Conservation (phyloP, 2,329 filamentous ascomycete genomes). For the Alternaria brassicicola region DNA sequence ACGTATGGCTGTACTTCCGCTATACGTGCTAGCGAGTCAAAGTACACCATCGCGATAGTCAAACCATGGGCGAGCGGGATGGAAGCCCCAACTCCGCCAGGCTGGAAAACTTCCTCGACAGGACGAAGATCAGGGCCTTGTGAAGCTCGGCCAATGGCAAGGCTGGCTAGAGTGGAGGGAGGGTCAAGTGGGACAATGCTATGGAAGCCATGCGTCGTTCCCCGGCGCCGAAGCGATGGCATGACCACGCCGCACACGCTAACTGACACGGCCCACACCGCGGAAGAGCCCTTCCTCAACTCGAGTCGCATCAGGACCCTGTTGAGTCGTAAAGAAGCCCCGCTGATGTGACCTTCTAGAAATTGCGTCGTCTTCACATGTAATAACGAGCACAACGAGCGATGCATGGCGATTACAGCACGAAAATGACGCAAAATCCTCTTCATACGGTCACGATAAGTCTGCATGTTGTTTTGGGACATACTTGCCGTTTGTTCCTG, state of each 20-base stretch:
- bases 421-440: conserved; percentile 12
- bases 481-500: conserved; percentile 28
- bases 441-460: conserved; percentile 31
- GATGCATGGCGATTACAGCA: conserved; percentile 1
- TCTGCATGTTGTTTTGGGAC: conserved; percentile 16
- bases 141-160: conserved; percentile 44
- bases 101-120: conserved; percentile 32
- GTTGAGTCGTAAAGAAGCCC: conserved; percentile 33
- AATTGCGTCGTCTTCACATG: conserved; percentile 24
- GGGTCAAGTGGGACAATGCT: conserved; percentile 31
- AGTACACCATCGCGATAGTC: conserved; percentile 14
- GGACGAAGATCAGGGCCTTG: conserved; percentile 45
- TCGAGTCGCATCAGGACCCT: conserved; percentile 41
- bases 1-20: conserved; percentile 14
- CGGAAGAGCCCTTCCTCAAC: conserved; percentile 33
- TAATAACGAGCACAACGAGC: conserved; percentile 9
- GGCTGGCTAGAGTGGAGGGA: conserved; percentile 42
- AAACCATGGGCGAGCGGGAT: conserved; percentile 24
- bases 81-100: conserved; percentile 35
- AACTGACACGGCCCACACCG: conserved; percentile 23
- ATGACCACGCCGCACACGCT: conserved; percentile 30
- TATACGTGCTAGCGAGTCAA: conserved; percentile 28
- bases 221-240: conserved; percentile 46
- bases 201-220: conserved; percentile 48
- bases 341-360: conserved; percentile 44